Evolutionary conservation across 495 filamentous ascomycete species (phyloP), one percentile per base, ranked within the genome.

Genomic region (Hypoxylon fuscum): DNA sequence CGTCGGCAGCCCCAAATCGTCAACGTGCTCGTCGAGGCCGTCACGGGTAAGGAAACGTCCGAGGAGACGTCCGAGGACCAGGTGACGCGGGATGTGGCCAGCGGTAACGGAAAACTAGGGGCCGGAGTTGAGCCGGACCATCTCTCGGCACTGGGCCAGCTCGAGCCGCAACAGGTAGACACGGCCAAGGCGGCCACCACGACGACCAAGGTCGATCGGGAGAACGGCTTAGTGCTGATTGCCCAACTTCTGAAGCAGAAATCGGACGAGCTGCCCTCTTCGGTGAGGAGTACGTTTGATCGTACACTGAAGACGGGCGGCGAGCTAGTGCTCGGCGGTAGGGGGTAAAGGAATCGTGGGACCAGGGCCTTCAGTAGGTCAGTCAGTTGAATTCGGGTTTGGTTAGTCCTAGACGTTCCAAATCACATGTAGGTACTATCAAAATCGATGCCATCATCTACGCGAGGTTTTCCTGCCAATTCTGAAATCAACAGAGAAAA

Each of bases 171-270:
- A 64, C 74, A 70, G 67, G 59, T 59, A 1, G 71, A 77, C 32
- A 48, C 58, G 6, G 62, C 67, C 42, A 72, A 63, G 52, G 53
- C 68, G 48, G 63, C 53, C 0, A 57, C 59, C n/a, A 76, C 77
- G 68, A 66, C 68, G 1, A n/a, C n/a, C n/a, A 60, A 70, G 12
- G 68, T 78, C 11, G 87, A 91, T 62, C 80, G 84, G 8, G 85
- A 87, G 59, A 91, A 92, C 66, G 84, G 77, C 0, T 69, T 88
- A 45, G 79, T 92, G 17, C 75, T 92, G 32, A 67, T 86, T 2
- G 81, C 83, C 34, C 83, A 86, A 60, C 58, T 91, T 25, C 55
- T 89, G 55, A 78, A 77, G 62, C 77, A 77, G 58, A 76, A 80
- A 64, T 64, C 76, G 0, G 70, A 72, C 3, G 60, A 77, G 8